Conservation (phyloP, 495 filamentous ascomycete genomes). For the Opeltia flavorubescens region DNA sequence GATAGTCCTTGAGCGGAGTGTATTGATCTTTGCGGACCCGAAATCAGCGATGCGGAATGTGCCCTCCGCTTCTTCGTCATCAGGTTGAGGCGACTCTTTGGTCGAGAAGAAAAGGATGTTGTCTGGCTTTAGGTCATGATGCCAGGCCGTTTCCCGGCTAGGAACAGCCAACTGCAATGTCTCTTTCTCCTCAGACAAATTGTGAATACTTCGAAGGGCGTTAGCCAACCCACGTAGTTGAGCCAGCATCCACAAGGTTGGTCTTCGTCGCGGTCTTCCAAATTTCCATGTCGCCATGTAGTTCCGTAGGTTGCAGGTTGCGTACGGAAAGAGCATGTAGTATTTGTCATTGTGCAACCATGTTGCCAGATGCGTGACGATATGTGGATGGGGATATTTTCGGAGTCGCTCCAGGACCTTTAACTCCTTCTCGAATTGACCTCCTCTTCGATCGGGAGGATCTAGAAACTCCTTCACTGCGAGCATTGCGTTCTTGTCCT, state of each 20-base stretch:
- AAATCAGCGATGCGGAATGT: conserved; percentile 16
- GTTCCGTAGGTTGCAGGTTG: conserved; percentile 14
- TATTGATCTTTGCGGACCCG: conserved; percentile 5
- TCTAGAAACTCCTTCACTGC: conserved; percentile 9
- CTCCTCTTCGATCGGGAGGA: neutral
- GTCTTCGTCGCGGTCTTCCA: neutral
- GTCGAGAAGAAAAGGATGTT: conserved; percentile 22
- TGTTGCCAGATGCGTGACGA: conserved; percentile 8
- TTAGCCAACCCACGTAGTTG: conserved; percentile 14
- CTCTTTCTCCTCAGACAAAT: neutral
- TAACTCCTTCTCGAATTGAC: neutral
- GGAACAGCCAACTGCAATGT: neutral
- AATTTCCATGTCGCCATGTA: conserved; percentile 9
- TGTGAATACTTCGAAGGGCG: conserved; percentile 12
- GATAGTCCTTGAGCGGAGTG: conserved; percentile 2
- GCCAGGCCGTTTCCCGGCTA: conserved; percentile 4
- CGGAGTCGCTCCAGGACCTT: conserved; percentile 2
- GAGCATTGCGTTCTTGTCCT: conserved; percentile 2
- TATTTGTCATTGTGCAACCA: conserved; percentile 7
- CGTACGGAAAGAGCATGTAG: conserved; percentile 19
- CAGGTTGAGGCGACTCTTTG: neutral
- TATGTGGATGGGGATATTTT: neutral
- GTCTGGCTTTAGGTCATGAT: conserved; percentile 22
- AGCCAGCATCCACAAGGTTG: conserved; percentile 10
- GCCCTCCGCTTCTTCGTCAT: neutral